phyloP scores from a whole-genome alignment of 1,284 basidiomycete species.

The Anthracocystis walkeri region DNA sequence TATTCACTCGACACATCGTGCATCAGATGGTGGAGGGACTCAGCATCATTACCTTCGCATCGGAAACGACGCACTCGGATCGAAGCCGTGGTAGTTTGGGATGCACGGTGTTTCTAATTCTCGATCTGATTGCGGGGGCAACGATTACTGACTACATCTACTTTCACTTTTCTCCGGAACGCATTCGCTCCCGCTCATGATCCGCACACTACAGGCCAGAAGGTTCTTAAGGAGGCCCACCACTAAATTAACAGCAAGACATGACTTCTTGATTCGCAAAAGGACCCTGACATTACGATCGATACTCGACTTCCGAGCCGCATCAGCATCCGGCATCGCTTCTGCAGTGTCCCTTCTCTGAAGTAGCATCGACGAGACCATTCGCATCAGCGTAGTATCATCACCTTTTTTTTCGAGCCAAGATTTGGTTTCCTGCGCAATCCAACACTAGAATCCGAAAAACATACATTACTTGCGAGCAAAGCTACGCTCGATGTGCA shows the following conservation, averaged over 20 bases:
- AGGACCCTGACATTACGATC: neutral
- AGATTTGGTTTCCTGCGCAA: slow-evolving; percentile 13
- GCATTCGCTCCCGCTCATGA: neutral
- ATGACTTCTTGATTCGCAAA: neutral
- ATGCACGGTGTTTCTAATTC: neutral
- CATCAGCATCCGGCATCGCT: neutral
- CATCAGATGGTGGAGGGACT: neutral
- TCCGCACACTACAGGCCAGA: slow-evolving; percentile 44
- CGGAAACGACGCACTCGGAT: neutral
- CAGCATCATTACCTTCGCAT: neutral
- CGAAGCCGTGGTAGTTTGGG: neutral
- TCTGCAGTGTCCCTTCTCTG: neutral
- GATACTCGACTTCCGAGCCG: neutral
- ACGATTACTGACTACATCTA: neutral
- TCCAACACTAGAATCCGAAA: slow-evolving; percentile 27
- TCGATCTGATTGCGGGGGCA: neutral
- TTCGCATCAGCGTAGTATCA: neutral
- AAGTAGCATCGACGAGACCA: neutral
- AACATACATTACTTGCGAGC: neutral
- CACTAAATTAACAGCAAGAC: slow-evolving; percentile 32
- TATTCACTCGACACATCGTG: neutral
- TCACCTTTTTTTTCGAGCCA: neutral
- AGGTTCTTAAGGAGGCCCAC: slow-evolving; percentile 55
- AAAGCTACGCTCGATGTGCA: neutral
- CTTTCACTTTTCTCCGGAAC: neutral